Evolutionary conservation across 1,139 yeast genomes (phyloP), one percentile per base, ranked within the genome.

Genomic region (Yamadazyma siamensis): DNA sequence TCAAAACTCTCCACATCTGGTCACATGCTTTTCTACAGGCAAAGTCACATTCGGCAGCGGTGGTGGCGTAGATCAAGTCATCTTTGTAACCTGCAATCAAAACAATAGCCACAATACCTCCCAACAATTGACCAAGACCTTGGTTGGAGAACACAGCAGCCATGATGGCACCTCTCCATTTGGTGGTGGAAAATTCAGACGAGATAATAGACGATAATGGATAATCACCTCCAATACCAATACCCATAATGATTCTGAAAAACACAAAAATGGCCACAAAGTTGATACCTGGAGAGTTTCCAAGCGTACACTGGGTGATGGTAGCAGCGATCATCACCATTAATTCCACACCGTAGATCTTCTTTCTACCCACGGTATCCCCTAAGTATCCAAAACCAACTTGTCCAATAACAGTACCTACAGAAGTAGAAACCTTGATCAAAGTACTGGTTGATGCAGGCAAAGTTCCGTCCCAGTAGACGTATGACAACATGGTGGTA

Each of bases 161-260:
- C 95, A 85, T 85, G 49, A 85, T 84, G 43, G 95, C 94, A 70
- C 95, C 95, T 80, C 95, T 83, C 94, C 94, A 85, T 60, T 82
- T 85, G 47, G 94, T 85, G 36, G 94, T 83, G 21, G 95, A 75
- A 51, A 85, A 85, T 65, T 85, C 95, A 31, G 95, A 80, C 8
- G 94, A 81, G 47, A 85, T 85, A 59, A 85, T 82, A 25, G 97
- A 91, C 25, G 97, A 88, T 62, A 91, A 77, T 49, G 98, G 98
- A 65, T 91, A 91, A 66, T 91, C 98, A 74, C 97, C 98, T 69
- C 98, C 98, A 52, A 91, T 94, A 79, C 98, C 98, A 50, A 91
- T 80, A 69, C 95, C 95, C 86, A 80, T 80, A 40, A 84, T 53
- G 43, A 85, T 78, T 75, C 95, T 80, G 61, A 77, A 78, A 47